Percentiles rank a stretch among this genome's conserved stretches.
Evolutionary conservation across 1,139 yeast genomes (phyloP).

Genomic region (Yamadazyma atlantica): DNA sequence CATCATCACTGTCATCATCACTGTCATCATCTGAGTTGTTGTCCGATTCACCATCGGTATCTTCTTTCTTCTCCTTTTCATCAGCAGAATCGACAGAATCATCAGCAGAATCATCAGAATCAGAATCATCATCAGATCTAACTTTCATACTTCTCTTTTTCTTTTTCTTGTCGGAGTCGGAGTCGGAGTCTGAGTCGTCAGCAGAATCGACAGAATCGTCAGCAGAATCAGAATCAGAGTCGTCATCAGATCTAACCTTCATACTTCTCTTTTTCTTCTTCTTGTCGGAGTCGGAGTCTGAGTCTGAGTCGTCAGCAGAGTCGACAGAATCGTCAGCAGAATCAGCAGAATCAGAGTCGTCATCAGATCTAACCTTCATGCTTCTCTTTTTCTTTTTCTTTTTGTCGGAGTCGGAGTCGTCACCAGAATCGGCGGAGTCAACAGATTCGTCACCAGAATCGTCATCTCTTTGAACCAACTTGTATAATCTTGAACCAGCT

Average conservation of each 20-base stretch:
- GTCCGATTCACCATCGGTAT: slow-evolving; percentile 3
- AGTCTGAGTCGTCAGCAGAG: slow-evolving; percentile 1
- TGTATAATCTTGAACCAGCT: background rate
- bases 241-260: slow-evolving; percentile 1
- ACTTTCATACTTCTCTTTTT: background rate
- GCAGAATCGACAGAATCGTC: slow-evolving; percentile 1
- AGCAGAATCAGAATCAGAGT: slow-evolving; percentile 1
- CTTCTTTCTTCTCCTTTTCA: slow-evolving; percentile 1
- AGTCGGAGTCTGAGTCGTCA: slow-evolving; percentile 1
- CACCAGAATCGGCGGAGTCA: background rate
- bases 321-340: slow-evolving; percentile 1
- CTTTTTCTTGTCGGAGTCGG: slow-evolving; percentile 1
- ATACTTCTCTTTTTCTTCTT: background rate
- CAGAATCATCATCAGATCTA: slow-evolving; percentile 3
- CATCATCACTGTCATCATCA: no score
- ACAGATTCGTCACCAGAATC: background rate
- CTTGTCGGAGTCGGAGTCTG: slow-evolving; percentile 1
- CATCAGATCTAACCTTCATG: background rate
- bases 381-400: slow-evolving; percentile 1
- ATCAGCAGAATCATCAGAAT: slow-evolving; percentile 2
- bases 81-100: slow-evolving; percentile 1
- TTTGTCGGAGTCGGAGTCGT: background rate
- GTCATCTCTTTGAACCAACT: background rate
- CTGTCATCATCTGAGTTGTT: slow-evolving; percentile 4
- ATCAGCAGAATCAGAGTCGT: no score